A percentile compares a stretch with the other conserved stretches of the same genome.
phyloP scores from a whole-genome alignment of 371 early-diverging fungal species.

The Saksenaea vasiformis region DNA sequence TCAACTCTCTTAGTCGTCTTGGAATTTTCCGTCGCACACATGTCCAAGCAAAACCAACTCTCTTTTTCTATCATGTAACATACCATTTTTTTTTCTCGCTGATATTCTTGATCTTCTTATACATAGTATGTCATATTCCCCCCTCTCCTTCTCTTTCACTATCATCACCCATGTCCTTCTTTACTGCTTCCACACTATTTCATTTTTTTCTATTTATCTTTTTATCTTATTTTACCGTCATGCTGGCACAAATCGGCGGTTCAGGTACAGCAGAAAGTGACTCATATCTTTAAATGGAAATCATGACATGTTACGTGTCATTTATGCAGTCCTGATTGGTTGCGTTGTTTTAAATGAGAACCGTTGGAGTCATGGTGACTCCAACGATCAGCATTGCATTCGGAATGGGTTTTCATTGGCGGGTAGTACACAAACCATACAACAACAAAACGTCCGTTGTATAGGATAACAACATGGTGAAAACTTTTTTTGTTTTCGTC shows the following conservation, averaged over 20 bases:
- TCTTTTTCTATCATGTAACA: not conserved
- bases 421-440: not conserved
- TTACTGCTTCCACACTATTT: not conserved
- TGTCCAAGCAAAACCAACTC: not conserved
- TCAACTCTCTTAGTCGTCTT: not conserved
- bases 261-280: not conserved
- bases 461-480: not conserved
- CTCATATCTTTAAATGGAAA: conserved; percentile 3
- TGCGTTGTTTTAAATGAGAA: not conserved
- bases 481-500: no score
- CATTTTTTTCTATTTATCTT: not conserved
- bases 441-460: not conserved
- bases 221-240: not conserved
- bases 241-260: not conserved
- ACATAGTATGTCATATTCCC: not conserved
- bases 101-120: not conserved
- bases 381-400: not conserved
- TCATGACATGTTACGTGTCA: not conserved
- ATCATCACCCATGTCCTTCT: not conserved
- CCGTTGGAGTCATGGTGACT: not conserved
- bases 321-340: not conserved
- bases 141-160: not conserved
- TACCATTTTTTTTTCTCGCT: not conserved
- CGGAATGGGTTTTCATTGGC: not conserved
- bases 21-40: not conserved